Conservation (phyloP, 2,329 filamentous ascomycete species). For the Hypoxylon sp. region DNA sequence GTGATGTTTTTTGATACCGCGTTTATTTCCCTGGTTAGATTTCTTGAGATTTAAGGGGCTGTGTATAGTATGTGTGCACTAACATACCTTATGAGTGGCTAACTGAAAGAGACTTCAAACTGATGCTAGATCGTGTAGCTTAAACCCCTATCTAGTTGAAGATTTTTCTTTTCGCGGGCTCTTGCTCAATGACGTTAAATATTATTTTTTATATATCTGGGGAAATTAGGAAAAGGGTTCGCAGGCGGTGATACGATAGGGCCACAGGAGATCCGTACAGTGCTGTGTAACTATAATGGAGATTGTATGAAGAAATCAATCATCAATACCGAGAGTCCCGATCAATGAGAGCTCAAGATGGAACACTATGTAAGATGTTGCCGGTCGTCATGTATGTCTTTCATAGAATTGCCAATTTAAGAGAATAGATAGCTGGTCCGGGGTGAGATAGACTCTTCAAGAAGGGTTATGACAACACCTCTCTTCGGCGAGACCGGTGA, state of each 20-base stretch:
- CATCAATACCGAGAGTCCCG: not conserved
- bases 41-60: not conserved
- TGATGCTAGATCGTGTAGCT: not conserved
- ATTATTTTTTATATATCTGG: not conserved
- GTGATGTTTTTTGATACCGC: not conserved
- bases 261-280: slow-evolving; percentile 1
- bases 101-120: not conserved
- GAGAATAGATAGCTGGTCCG: not conserved
- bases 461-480: not conserved
- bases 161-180: not conserved
- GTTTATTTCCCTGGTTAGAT: not conserved
- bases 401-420: not conserved
- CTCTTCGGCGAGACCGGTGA: not conserved
- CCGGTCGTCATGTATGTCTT: not conserved
- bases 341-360: not conserved
- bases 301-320: not conserved
- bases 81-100: not conserved
- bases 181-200: not conserved
- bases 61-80: not conserved
- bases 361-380: not conserved
- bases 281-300: slow-evolving; percentile 10
- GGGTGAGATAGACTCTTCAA: not conserved
- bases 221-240: not conserved
- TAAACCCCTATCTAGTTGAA: not conserved
- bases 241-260: slow-evolving; percentile 14